Percentiles rank a stretch among this genome's conserved stretches.
Conservation (phyloP, 257 asterid genomes). For the Lycium barbarum region DNA sequence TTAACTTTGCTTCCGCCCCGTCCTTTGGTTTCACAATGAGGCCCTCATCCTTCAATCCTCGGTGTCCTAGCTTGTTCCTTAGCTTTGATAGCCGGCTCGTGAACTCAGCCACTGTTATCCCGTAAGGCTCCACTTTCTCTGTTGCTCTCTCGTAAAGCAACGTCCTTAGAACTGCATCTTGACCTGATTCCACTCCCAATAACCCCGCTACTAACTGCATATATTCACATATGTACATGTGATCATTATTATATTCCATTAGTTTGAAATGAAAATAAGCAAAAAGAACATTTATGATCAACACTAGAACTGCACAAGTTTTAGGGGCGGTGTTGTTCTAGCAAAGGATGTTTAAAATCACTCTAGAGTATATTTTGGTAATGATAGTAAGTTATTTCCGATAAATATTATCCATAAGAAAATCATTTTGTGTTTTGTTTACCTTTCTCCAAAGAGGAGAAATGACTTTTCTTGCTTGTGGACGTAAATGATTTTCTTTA, state of each 20-base stretch:
- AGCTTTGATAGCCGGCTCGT: slow-evolving; percentile 43
- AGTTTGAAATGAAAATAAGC: background rate
- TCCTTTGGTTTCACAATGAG: slow-evolving; percentile 43
- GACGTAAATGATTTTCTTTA: too few relatives aligned
- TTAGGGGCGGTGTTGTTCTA: background rate
- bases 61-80: slow-evolving; percentile 55
- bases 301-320: background rate
- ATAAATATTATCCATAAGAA: too few relatives aligned
- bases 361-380: background rate
- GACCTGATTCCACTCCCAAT: slow-evolving; percentile 61
- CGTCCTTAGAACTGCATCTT: slow-evolving; percentile 52
- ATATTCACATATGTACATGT: background rate
- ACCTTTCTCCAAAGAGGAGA: too few relatives aligned
- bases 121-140: slow-evolving; percentile 35
- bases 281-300: too few relatives aligned
- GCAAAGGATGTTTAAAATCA: background rate
- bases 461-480: too few relatives aligned
- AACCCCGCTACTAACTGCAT: slow-evolving; percentile 53
- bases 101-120: slow-evolving; percentile 47
- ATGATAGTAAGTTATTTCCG: too few relatives aligned
- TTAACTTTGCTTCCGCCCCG: slow-evolving; percentile 67
- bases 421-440: too few relatives aligned
- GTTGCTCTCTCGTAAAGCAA: slow-evolving; percentile 34
- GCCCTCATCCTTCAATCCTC: slow-evolving; percentile 78
- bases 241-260: too few relatives aligned